Evolutionary conservation across 306 rosid species (phyloP).

Genomic region (Hippophae gyantsensis): DNA sequence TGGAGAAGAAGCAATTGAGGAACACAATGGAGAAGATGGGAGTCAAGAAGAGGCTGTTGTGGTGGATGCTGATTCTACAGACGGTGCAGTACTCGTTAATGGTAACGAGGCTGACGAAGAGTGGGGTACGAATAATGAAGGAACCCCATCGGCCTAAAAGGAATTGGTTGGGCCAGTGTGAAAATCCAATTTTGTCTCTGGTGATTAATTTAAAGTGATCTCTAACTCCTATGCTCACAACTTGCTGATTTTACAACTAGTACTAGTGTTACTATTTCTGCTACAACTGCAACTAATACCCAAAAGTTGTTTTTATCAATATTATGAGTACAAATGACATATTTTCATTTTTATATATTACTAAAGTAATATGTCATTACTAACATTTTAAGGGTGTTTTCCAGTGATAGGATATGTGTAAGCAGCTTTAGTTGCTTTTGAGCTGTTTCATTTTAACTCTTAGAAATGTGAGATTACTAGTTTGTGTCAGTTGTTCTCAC

Average conservation of each 20-base stretch:
- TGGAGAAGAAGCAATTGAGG: slow-evolving; percentile 20
- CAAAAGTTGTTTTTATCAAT: background rate
- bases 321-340: background rate
- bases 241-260: slow-evolving; percentile 28
- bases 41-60: slow-evolving; percentile 95
- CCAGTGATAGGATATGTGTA: too few relatives aligned
- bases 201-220: slow-evolving; percentile 73
- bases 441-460: too few relatives aligned
- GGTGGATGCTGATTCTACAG: slow-evolving; percentile 90
- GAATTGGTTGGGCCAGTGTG: slow-evolving; percentile 64
- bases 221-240: slow-evolving; percentile 47
- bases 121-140: slow-evolving; percentile 72
- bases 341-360: too few relatives aligned
- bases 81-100: slow-evolving; percentile 78
- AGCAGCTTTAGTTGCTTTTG: too few relatives aligned
- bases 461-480: too few relatives aligned
- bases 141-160: slow-evolving; percentile 59
- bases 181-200: slow-evolving; percentile 90
- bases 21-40: slow-evolving; percentile 67
- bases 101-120: slow-evolving; percentile 91
- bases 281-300: slow-evolving; percentile 4
- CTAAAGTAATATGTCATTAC: background rate
- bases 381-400: too few relatives aligned
- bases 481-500: too few relatives aligned
- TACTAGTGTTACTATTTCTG: slow-evolving; percentile 13